These are phyloP conservation scores for Fusarium lyarnte DNA, from an alignment of 2,329 filamentous ascomycete genomes.

Conservation along the genomic window DNA sequence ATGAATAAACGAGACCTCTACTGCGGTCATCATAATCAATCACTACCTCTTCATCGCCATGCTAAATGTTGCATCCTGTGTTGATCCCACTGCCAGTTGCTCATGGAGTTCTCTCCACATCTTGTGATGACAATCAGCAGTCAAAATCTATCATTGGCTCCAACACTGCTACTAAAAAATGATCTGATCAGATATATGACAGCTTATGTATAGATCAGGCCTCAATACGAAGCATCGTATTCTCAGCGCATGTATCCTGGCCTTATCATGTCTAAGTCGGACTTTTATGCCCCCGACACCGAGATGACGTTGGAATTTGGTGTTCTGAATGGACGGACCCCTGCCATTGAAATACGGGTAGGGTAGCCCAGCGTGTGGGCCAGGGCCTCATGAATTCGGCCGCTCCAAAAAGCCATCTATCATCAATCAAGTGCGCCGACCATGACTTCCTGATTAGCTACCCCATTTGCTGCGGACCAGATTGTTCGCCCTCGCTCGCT, in stretches of 20 bases:
- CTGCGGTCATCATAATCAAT: background rate
- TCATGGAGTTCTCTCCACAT: background rate
- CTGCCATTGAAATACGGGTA: conserved; percentile 26
- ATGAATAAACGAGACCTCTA: background rate
- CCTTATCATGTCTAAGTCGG: conserved; percentile 14
- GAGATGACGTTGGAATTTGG: conserved; percentile 39
- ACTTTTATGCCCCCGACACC: conserved; percentile 38
- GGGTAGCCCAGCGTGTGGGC: conserved; percentile 31
- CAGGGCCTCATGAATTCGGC: conserved; percentile 34
- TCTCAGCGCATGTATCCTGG: background rate
- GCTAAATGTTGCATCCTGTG: background rate
- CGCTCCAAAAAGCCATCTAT: conserved; percentile 40
- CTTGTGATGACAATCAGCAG: background rate
- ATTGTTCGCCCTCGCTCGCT: conserved; percentile 28
- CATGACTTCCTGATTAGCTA: conserved; percentile 24
- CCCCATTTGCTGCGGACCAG: conserved; percentile 1
- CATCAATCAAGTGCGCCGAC: conserved; percentile 23
- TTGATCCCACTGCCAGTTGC: background rate
- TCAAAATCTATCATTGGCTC: background rate
- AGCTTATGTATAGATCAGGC: background rate
- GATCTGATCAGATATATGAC: accelerated
- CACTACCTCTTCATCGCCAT: background rate
- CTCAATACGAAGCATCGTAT: conserved; percentile 16
- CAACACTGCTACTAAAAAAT: background rate
- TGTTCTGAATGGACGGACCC: conserved; percentile 25